Evolutionary conservation across 352 stramenopile species (phyloP).

Genomic region (Pythium monospermum): DNA sequence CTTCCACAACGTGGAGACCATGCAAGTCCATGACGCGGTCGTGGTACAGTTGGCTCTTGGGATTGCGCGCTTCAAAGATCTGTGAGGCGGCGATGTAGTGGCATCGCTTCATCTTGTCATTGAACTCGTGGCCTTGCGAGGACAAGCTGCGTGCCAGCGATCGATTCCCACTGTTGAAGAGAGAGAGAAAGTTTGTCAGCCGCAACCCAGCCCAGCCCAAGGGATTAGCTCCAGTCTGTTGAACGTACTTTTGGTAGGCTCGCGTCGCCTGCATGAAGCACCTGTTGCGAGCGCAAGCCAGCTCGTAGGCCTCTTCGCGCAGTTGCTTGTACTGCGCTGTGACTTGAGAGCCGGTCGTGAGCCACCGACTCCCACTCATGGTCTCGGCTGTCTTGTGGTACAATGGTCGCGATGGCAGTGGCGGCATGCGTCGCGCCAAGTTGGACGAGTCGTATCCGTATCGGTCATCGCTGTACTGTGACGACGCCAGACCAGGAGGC

Average conservation of each 20-base stretch:
- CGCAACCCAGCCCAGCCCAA: neutral
- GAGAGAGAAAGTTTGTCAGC: slow-evolving; percentile 1
- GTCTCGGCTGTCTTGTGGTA: slow-evolving; percentile 54
- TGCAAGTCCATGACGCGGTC: slow-evolving; percentile 81
- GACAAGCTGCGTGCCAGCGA: slow-evolving; percentile 67
- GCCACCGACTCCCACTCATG: slow-evolving; percentile 42
- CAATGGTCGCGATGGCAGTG: slow-evolving; percentile 28
- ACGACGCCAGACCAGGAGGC: slow-evolving; percentile 12
- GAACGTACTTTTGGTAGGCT: slow-evolving; percentile 64
- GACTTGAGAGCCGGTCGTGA: slow-evolving; percentile 55
- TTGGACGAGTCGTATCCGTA: slow-evolving; percentile 1
- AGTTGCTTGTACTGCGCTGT: slow-evolving; percentile 69
- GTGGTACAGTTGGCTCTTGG: slow-evolving; percentile 66
- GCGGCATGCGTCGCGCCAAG: slow-evolving; percentile 7
- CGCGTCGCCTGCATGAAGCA: slow-evolving; percentile 86
- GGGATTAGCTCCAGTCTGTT: neutral
- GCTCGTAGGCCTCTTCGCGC: slow-evolving; percentile 72
- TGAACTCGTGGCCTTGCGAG: slow-evolving; percentile 75
- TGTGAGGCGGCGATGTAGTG: slow-evolving; percentile 68
- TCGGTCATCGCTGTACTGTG: slow-evolving; percentile 1
- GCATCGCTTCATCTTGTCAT: slow-evolving; percentile 79
- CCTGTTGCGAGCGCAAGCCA: slow-evolving; percentile 78
- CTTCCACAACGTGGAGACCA: slow-evolving; percentile 74
- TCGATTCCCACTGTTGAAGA: slow-evolving; percentile 55
- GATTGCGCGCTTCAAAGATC: slow-evolving; percentile 81